phyloP scores from a whole-genome alignment of 257 asterid species.

The Marsdenia floribunda region DNA sequence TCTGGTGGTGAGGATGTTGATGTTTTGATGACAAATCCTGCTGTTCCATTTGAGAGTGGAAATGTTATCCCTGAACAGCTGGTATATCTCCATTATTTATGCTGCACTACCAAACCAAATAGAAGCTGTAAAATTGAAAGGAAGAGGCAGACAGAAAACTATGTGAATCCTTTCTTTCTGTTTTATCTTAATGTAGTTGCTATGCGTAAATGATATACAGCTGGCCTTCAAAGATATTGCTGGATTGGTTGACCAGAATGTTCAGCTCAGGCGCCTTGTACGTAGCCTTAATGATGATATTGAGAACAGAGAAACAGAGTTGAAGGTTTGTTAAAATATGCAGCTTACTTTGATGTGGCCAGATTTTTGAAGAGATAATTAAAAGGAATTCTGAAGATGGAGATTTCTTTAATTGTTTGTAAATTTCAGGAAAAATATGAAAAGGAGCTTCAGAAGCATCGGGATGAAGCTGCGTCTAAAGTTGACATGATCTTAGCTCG shows the following conservation, averaged over 20 bases:
- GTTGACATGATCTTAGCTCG: conserved; percentile 61
- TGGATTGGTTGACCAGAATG: conserved; percentile 88
- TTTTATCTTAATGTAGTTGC: not conserved
- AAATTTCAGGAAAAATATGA: conserved; percentile 58
- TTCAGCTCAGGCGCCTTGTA: conserved; percentile 63
- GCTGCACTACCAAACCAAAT: too few relatives aligned
- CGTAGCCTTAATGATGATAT: conserved; percentile 68
- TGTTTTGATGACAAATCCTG: conserved; percentile 21
- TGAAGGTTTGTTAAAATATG: conserved; percentile 43
- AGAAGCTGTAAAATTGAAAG: not conserved
- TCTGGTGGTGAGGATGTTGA: conserved; percentile 35
- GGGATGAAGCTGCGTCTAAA: conserved; percentile 54
- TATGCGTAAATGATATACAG: conserved; percentile 31
- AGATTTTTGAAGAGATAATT: conserved; percentile 45
- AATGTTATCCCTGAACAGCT: conserved; percentile 40
- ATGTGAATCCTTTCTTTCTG: not conserved
- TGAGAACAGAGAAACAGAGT: conserved; percentile 58
- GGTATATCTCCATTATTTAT: conserved; percentile 33
- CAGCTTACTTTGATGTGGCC: not conserved
- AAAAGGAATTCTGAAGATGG: conserved; percentile 52
- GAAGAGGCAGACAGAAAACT: too few relatives aligned
- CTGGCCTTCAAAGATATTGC: conserved; percentile 81
- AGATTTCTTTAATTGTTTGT: not conserved
- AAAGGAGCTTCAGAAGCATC: conserved; percentile 60
- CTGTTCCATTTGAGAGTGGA: conserved; percentile 31